phyloP scores from a whole-genome alignment of 208 protist species.

The Wallacemonas sp. region DNA sequence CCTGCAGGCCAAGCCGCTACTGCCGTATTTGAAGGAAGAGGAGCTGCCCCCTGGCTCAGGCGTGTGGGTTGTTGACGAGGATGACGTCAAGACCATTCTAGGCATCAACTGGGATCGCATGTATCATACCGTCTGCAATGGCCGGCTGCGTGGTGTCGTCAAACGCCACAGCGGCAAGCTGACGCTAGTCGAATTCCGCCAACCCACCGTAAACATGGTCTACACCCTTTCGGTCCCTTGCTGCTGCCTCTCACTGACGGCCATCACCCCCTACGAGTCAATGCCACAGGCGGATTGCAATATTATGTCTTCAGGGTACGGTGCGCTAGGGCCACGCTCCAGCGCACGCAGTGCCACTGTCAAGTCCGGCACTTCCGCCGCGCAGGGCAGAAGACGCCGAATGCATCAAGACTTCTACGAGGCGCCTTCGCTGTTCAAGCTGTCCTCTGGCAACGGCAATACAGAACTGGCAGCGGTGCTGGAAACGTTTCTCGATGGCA shows the following conservation, averaged over 20 bases:
- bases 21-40: conserved; percentile 48
- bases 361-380: neutral
- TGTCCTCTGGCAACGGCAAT: neutral
- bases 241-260: conserved; percentile 53
- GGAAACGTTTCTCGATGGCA: neutral
- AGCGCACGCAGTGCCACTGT: neutral
- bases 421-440: neutral
- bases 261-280: conserved; percentile 60
- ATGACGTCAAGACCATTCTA: conserved; percentile 76
- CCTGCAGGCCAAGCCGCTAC: conserved; percentile 31
- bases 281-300: conserved; percentile 22
- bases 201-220: conserved; percentile 24
- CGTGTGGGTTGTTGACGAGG: conserved; percentile 85
- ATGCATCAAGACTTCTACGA: conserved; percentile 1
- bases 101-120: conserved; percentile 48
- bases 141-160: conserved; percentile 50
- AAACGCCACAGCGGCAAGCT: conserved; percentile 58
- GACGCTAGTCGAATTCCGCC: conserved; percentile 62
- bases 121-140: conserved; percentile 77
- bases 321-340: conserved; percentile 44
- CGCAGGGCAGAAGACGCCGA: neutral
- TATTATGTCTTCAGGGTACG: conserved; percentile 37
- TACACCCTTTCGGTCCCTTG: conserved; percentile 64
- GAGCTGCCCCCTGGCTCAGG: conserved; percentile 36
- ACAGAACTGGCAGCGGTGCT: neutral